These are phyloP conservation scores for Naganishia sp. DNA, from an alignment of 1,284 basidiomycete genomes.

Conservation along the genomic window DNA sequence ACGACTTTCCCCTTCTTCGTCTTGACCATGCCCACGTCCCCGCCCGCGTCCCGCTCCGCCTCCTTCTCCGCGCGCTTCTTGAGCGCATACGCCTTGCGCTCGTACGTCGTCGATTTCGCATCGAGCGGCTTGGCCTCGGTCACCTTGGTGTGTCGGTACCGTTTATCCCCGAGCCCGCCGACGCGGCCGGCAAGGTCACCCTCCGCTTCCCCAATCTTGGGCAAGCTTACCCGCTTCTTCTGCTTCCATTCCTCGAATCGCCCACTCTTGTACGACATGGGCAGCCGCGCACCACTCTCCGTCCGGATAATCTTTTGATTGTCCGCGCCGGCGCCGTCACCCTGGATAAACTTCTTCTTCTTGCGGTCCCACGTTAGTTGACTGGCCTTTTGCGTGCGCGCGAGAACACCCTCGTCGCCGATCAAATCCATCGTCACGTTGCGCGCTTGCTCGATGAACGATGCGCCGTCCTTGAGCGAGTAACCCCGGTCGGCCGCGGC, in stretches of 20 bases:
- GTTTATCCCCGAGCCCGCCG: slow-evolving; percentile 52
- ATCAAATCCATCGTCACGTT: slow-evolving; percentile 79
- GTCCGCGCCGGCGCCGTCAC: slow-evolving; percentile 80
- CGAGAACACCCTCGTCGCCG: slow-evolving; percentile 70
- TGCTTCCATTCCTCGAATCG: slow-evolving; percentile 94
- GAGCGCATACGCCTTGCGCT: slow-evolving; percentile 65
- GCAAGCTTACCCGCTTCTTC: slow-evolving; percentile 69
- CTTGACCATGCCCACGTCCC: slow-evolving; percentile 40
- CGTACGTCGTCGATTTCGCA: slow-evolving; percentile 66
- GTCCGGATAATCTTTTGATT: slow-evolving; percentile 93
- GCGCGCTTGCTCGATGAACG: slow-evolving; percentile 80
- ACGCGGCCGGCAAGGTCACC: slow-evolving; percentile 53
- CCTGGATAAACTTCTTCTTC: slow-evolving; percentile 91
- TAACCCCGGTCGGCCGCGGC: slow-evolving; percentile 87
- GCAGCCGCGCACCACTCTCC: slow-evolving; percentile 89
- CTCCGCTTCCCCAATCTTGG: slow-evolving; percentile 79
- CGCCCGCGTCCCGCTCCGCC: slow-evolving; percentile 35
- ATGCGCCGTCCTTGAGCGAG: slow-evolving; percentile 78
- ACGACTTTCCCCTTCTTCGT: slow-evolving; percentile 45
- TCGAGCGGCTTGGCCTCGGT: slow-evolving; percentile 69
- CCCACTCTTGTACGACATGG: slow-evolving; percentile 88
- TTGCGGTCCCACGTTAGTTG: slow-evolving; percentile 88
- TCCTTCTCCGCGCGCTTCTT: slow-evolving; percentile 59
- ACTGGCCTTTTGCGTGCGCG: slow-evolving; percentile 66
- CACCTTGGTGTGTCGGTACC: slow-evolving; percentile 68